A percentile compares a stretch with the other conserved stretches of the same genome.
These are phyloP conservation scores for Puccinia hordei DNA, from an alignment of 1,284 basidiomycete genomes.

Conservation along the genomic window DNA sequence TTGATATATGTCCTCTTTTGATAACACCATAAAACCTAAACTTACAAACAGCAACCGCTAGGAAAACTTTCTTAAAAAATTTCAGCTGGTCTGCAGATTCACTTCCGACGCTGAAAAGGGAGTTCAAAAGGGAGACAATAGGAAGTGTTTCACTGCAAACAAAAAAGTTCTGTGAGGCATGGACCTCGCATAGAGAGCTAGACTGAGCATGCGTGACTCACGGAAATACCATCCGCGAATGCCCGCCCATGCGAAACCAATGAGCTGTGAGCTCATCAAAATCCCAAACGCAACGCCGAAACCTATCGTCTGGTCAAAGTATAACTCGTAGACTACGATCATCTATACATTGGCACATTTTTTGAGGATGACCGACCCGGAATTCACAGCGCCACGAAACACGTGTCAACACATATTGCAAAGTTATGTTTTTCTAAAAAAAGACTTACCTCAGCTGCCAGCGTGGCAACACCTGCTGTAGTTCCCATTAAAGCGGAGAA, in stretches of 20 bases:
- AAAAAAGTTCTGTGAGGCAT: not conserved
- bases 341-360: not conserved
- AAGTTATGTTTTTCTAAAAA: not conserved
- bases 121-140: conserved; percentile 22
- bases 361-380: not conserved
- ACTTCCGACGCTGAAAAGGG: conserved; percentile 1
- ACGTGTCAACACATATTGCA: no score
- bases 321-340: conserved; percentile 14
- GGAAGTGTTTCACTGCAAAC: conserved; percentile 20
- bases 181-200: not conserved
- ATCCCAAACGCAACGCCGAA: conserved; percentile 5
- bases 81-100: conserved; percentile 24
- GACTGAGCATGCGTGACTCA: not conserved
- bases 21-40: not conserved
- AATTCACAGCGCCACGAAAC: not conserved
- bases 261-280: conserved; percentile 32
- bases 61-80: conserved; percentile 34
- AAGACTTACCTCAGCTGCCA: conserved; percentile 12
- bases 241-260: conserved; percentile 40
- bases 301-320: conserved; percentile 3
- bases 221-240: conserved; percentile 25
- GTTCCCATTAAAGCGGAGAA: conserved; percentile 35
- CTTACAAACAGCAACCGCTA: conserved; percentile 35
- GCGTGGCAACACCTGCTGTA: conserved; percentile 28
- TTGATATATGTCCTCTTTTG: not conserved